Evolutionary conservation across 2,329 filamentous ascomycete species (phyloP), one percentile per base, ranked within the genome.

Genomic region (Penicillium aurantiogriseum): DNA sequence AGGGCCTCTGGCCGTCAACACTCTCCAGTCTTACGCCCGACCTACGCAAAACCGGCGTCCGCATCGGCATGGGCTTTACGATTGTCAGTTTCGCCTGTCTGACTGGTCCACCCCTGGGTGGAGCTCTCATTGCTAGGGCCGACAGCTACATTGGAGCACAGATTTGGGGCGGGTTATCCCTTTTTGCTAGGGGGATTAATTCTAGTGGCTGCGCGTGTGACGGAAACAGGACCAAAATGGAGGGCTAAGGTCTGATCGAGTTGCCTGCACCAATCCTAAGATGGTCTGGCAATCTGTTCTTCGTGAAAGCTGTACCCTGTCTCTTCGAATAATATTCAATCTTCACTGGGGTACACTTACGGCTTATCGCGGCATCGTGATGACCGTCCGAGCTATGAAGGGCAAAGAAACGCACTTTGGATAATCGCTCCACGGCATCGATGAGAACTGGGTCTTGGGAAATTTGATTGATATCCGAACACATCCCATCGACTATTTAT

Each of bases 81-180:
- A 71, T 80, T 19, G 75, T 79, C 7, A 77, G 76, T 5, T 67
- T 81, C 35, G 76, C 78, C 0, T 76, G 71, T 43, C 66, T 81
- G 35, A 77, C 76, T 3, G 79, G 80, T 0, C 77, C 79, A 10
- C 78, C 79, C 0, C 72, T 81, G 57, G 78, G 77, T 2, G 79
- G 80, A 8, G 77, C 79, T 0, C 54, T 81, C 47, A 77, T 82
- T 15, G 72, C 79, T 51, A 69, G 63, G 13, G 62, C 69, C 23
- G 66, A 73, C 19, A 77, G 79, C 4, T 81, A 80, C 65, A 58
- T 79, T 2, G 67, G 69, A 36, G 79, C 79, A 29, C 78, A 81
- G 54, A 71, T 80, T 17, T 81, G 76, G 69, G 76, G 69, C 19
- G 76, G 76, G 1, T 59, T 60, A 25, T 19, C 51, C 51, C 11